Conservation (phyloP, 495 filamentous ascomycete genomes). For the Penicillium flavigenum region DNA sequence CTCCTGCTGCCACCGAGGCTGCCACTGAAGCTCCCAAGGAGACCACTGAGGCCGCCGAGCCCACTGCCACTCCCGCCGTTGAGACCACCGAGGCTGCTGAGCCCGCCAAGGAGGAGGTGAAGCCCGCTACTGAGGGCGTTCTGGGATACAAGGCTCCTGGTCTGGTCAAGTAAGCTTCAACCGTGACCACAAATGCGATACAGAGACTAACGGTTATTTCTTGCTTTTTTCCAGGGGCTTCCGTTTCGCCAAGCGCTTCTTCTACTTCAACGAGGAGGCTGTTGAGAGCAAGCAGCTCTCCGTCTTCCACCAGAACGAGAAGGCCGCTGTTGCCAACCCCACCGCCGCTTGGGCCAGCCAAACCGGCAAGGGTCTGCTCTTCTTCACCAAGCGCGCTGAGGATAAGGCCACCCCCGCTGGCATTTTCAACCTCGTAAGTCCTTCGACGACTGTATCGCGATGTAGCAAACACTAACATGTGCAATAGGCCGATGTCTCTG, state of each 20-base stretch:
- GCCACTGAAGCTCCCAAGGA: slow-evolving; percentile 39
- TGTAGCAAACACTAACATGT: slow-evolving; percentile 13
- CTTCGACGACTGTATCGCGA: neutral
- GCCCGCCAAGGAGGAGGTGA: slow-evolving; percentile 51
- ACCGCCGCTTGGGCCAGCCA: slow-evolving; percentile 83
- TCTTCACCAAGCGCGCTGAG: slow-evolving; percentile 82
- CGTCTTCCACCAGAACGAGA: slow-evolving; percentile 80
- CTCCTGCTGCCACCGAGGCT: slow-evolving; percentile 30
- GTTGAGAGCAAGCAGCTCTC: slow-evolving; percentile 71
- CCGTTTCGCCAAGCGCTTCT: slow-evolving; percentile 74
- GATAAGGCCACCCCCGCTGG: slow-evolving; percentile 78
- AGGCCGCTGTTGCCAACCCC: slow-evolving; percentile 72
- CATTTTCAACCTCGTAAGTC: slow-evolving; percentile 79
- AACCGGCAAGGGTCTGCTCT: slow-evolving; percentile 94
- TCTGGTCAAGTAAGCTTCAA: slow-evolving; percentile 77
- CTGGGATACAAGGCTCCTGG: slow-evolving; percentile 87
- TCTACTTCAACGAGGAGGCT: slow-evolving; percentile 88
- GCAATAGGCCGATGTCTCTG: slow-evolving; percentile 74
- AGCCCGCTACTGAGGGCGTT: slow-evolving; percentile 62
- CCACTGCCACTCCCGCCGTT: slow-evolving; percentile 22
- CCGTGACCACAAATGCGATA: slow-evolving; percentile 7
- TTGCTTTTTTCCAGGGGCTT: slow-evolving; percentile 48
- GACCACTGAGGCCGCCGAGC: slow-evolving; percentile 32
- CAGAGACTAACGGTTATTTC: slow-evolving; percentile 17
- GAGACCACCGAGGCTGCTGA: slow-evolving; percentile 47